phyloP scores from a whole-genome alignment of 495 filamentous ascomycete species.

The Melanomma pulvis-pyrius region DNA sequence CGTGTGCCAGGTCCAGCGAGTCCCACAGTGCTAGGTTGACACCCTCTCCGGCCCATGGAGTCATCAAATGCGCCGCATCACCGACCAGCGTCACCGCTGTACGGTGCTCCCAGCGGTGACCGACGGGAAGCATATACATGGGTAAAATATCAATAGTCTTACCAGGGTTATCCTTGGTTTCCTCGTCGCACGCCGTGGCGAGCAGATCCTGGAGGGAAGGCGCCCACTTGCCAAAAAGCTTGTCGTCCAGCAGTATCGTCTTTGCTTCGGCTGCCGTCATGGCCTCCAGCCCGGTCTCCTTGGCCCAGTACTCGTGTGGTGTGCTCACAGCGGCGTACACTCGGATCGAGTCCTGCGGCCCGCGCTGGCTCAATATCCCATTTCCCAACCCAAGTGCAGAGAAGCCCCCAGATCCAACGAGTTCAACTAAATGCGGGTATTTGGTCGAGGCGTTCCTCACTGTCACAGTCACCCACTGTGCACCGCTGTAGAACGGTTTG shows the following conservation, averaged over 20 bases:
- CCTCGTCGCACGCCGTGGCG: conserved; percentile 47
- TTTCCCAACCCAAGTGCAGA: conserved; percentile 36
- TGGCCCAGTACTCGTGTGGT: conserved; percentile 41
- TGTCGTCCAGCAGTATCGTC: conserved; percentile 38
- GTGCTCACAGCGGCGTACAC: conserved; percentile 48
- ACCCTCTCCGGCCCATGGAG: conserved; percentile 32
- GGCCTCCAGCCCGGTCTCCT: conserved; percentile 39
- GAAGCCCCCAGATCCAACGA: conserved; percentile 19
- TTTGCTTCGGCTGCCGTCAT: conserved; percentile 39
- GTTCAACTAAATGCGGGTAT: conserved; percentile 16
- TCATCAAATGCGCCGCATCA: conserved; percentile 38
- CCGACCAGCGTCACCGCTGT: conserved; percentile 29
- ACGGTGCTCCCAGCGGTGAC: conserved; percentile 18
- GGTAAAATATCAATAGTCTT: conserved; percentile 13
- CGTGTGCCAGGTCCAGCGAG: conserved; percentile 24
- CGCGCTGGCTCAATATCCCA: conserved; percentile 44
- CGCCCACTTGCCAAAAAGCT: conserved; percentile 46
- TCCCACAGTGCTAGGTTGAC: conserved; percentile 36
- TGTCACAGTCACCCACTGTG: conserved; percentile 35
- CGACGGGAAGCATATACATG: conserved; percentile 32
- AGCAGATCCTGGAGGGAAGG: conserved; percentile 48
- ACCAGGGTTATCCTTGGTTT: conserved; percentile 20
- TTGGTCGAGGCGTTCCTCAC: conserved; percentile 37
- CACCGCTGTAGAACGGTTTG: conserved; percentile 27
- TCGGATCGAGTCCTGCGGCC: conserved; percentile 46